phyloP scores from a whole-genome alignment of 192 early-diverging fungal species.

The Diversispora eburnea region DNA sequence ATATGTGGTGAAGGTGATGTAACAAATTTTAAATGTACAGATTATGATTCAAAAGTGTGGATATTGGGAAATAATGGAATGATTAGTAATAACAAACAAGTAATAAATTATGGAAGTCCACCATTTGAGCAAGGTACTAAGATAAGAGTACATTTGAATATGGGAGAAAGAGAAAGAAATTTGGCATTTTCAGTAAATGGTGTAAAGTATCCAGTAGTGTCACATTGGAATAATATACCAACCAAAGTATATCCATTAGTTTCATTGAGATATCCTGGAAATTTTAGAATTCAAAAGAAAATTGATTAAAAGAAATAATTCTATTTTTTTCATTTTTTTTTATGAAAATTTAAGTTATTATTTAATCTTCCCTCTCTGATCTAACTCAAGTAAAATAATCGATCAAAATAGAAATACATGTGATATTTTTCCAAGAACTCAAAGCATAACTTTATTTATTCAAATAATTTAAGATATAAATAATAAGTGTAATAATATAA shows the following conservation, averaged over 20 bases:
- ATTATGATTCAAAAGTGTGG: neutral
- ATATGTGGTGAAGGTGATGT: neutral
- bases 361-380: too few relatives aligned
- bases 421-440: too few relatives aligned
- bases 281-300: neutral
- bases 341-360: too few relatives aligned
- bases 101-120: neutral
- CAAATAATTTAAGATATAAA: too few relatives aligned
- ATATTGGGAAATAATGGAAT: slow-evolving; percentile 7
- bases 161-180: slow-evolving; percentile 11
- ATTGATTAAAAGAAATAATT: too few relatives aligned
- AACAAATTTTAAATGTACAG: neutral
- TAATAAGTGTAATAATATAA: too few relatives aligned
- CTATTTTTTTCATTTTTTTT: too few relatives aligned
- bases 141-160: slow-evolving; percentile 23
- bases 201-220: neutral
- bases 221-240: slow-evolving; percentile 12
- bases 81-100: neutral
- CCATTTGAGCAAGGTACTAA: slow-evolving; percentile 1
- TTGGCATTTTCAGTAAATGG: slow-evolving; percentile 16
- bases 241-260: slow-evolving; percentile 16
- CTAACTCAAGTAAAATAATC: too few relatives aligned
- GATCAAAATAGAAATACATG: too few relatives aligned
- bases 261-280: neutral
- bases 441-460: too few relatives aligned